Evolutionary conservation across 192 early-diverging fungal genomes (phyloP).

Genomic region (Podila epigama): DNA sequence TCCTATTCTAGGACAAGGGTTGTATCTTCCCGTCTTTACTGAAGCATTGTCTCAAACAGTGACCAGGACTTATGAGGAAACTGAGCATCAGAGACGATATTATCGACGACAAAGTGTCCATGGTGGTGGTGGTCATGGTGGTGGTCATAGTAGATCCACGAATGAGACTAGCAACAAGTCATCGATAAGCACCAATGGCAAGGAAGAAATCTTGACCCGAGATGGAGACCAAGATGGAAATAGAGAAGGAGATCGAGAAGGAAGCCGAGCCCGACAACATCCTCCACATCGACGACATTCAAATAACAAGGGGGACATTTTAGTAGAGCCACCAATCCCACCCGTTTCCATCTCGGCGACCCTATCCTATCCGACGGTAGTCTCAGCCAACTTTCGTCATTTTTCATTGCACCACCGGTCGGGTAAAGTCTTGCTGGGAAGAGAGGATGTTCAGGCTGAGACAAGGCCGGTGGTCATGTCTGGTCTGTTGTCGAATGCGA

Average conservation of each 20-base stretch:
- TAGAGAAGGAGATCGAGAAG: too few relatives aligned
- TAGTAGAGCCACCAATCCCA: neutral
- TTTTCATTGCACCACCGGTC: constrained; percentile 35
- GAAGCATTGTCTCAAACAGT: constrained; percentile 20
- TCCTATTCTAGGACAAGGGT: constrained; percentile 15
- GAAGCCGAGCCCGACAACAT: neutral
- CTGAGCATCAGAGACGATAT: constrained; percentile 17
- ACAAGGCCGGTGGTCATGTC: constrained; percentile 17
- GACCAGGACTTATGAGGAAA: constrained; percentile 31
- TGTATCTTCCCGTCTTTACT: constrained; percentile 36
- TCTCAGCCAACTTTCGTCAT: constrained; percentile 24
- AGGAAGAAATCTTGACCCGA: too few relatives aligned
- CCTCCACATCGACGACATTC: neutral
- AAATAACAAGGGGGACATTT: too few relatives aligned
- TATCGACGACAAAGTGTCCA: neutral
- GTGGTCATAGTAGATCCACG: too few relatives aligned
- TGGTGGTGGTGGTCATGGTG: too few relatives aligned
- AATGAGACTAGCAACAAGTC: too few relatives aligned
- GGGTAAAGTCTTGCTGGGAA: constrained; percentile 27
- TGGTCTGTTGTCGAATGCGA: constrained; percentile 13
- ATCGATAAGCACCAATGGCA: too few relatives aligned
- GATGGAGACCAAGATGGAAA: too few relatives aligned
- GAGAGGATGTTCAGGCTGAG: constrained; percentile 7
- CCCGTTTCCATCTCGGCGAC: neutral
- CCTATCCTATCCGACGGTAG: constrained; percentile 6